A percentile compares a stretch with the other conserved stretches of the same genome.
Evolutionary conservation across 208 protist genomes (phyloP).

Genomic region (Trypanosoma mega): DNA sequence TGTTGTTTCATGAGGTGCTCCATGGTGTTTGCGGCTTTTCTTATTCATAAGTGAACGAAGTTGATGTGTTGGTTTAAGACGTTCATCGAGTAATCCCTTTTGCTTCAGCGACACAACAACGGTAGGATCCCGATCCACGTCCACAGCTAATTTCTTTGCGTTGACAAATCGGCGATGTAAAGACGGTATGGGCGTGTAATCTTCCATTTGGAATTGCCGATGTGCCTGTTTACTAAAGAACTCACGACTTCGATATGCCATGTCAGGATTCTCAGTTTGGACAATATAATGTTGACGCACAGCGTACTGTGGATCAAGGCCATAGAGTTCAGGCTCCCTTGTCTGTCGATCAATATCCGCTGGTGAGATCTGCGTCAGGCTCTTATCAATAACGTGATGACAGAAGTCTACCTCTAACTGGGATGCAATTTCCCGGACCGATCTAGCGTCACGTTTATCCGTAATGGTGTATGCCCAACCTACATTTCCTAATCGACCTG

Average conservation of each 20-base stretch:
- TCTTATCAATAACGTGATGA: conserved; percentile 50
- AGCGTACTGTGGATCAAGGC: conserved; percentile 78
- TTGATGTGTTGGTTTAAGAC: conserved; percentile 48
- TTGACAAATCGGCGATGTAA: conserved; percentile 61
- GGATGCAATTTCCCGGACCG: conserved; percentile 54
- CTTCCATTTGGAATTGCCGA: conserved; percentile 74
- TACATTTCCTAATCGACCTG: conserved; percentile 69
- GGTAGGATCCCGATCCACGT: conserved; percentile 54
- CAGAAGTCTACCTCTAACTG: conserved; percentile 65
- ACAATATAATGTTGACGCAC: conserved; percentile 81
- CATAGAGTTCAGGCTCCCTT: conserved; percentile 62
- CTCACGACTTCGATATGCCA: conserved; percentile 62
- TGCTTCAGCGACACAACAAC: conserved; percentile 49
- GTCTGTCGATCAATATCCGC: conserved; percentile 61
- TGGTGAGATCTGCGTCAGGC: conserved; percentile 32
- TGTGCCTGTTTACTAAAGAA: conserved; percentile 69
- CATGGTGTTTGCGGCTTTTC: conserved; percentile 34
- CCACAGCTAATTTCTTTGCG: conserved; percentile 45
- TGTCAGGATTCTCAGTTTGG: conserved; percentile 72
- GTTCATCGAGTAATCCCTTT: conserved; percentile 45
- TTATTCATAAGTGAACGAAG: conserved; percentile 37
- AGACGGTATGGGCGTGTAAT: conserved; percentile 65
- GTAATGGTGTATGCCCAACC: conserved; percentile 82
- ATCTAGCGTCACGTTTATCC: conserved; percentile 56
- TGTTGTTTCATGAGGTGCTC: conserved; percentile 9